Evolutionary conservation across 768 basidiomycete genomes (phyloP).

Genomic region (Russula emetica): DNA sequence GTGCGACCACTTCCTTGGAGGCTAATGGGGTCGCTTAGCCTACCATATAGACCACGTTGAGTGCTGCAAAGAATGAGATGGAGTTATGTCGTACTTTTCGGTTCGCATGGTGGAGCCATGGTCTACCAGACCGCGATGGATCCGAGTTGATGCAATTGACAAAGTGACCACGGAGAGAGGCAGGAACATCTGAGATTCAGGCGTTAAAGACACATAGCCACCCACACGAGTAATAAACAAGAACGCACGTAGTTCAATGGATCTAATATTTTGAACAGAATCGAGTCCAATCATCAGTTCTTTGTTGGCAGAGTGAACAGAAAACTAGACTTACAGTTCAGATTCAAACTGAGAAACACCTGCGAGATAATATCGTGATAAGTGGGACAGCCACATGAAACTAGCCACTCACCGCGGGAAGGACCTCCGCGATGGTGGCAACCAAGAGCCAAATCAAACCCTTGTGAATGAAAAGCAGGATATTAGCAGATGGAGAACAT

Average conservation of each 20-base stretch:
- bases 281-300: no score
- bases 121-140: not conserved
- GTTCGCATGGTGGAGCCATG: not conserved
- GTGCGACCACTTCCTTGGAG: not conserved
- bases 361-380: not conserved
- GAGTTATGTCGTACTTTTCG: not conserved
- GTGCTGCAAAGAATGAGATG: not conserved
- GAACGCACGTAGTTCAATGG: not conserved
- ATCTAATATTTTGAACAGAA: not conserved
- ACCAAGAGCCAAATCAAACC: conserved; percentile 2
- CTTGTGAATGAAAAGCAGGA: no score
- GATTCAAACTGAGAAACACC: not conserved
- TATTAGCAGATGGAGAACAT: not conserved
- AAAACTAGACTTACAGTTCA: not conserved
- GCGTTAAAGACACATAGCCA: not conserved
- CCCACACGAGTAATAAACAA: no score
- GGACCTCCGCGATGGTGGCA: not conserved
- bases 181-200: not conserved
- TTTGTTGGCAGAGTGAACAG: not conserved
- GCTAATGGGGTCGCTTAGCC: not conserved
- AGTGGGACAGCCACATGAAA: not conserved
- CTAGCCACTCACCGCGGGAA: not conserved
- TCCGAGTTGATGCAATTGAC: not conserved
- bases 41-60: not conserved
- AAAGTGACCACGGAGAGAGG: not conserved